These are phyloP conservation scores for Pseudogymnoascus sp. DNA, from an alignment of 2,329 filamentous ascomycete species.

Conservation along the genomic window DNA sequence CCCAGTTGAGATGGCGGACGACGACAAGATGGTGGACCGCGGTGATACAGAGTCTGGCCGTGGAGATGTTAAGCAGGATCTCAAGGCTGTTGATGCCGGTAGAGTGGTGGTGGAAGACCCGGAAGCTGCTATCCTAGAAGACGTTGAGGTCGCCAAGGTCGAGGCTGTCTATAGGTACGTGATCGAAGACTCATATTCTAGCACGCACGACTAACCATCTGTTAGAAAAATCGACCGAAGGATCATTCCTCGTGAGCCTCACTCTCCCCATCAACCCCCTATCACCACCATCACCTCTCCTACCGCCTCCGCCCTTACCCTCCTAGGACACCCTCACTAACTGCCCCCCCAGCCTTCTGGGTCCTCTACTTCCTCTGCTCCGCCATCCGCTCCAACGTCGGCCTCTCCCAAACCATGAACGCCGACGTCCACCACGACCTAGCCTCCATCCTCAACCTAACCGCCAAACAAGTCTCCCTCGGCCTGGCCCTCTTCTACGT, in stretches of 20 bases:
- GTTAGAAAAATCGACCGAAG: slow-evolving; percentile 44
- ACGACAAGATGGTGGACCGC: neutral
- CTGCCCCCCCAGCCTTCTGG: slow-evolving; percentile 65
- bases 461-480: slow-evolving; percentile 69
- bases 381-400: slow-evolving; percentile 84
- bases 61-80: neutral
- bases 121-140: slow-evolving; percentile 14
- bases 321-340: slow-evolving; percentile 7
- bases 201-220: neutral
- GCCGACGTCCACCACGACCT: slow-evolving; percentile 61
- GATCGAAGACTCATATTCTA: neutral
- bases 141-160: slow-evolving; percentile 23
- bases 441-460: slow-evolving; percentile 59
- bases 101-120: neutral
- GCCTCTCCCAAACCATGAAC: slow-evolving; percentile 94
- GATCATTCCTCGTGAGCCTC: slow-evolving; percentile 40
- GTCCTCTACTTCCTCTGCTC: slow-evolving; percentile 85
- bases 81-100: slow-evolving; percentile 7
- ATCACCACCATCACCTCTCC: neutral
- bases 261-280: neutral
- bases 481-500: slow-evolving; percentile 86
- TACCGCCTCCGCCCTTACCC: neutral
- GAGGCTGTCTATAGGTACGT: slow-evolving; percentile 32
- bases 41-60: neutral
- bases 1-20: slow-evolving; percentile 22